Evolutionary conservation across 148 eudicot species (phyloP), one percentile per base, ranked within the genome.

Genomic region (Polygonum aviculare): DNA sequence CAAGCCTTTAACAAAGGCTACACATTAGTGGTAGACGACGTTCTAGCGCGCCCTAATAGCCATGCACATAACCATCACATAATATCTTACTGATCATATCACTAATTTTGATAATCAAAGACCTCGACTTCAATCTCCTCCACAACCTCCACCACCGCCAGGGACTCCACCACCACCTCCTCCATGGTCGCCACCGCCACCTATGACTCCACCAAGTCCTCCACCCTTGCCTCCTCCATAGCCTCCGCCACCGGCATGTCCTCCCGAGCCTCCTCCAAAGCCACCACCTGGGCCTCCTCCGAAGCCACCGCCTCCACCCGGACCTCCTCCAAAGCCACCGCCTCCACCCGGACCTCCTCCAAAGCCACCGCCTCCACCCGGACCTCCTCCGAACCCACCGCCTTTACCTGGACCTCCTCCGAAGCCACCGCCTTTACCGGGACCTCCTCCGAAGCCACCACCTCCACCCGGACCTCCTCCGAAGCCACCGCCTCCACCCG

Each of bases 61-160:
- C 41, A 67, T 67, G 72, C 72, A 67, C 44, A 67, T 67, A 67
- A 36, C 21, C 72, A 67, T 67, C n/a, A 7, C 21, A 15, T 35
- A 35, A 36, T 38, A 31, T 60, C 21, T 60, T 60, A 60, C 3
- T 26, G 8, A 26, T 67, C 44, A 67, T 16, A 67, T 67, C 19
- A 67, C 45, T 67, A 38, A 7, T 63, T 33, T 26, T 9, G 36
- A 22, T 60, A 16, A 63, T 31, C 41, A 63, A 63, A 35, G 14
- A 63, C 19, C 44, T 36, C 71, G 35, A 26, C 71, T 36, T 67
- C 72, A 67, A 36, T 36, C 72, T 67, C 31, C 55, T 11, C 55
- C 55, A 52, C n/a, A 18, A 18, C 8, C 19, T 54, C 60, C 60
- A 15, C 55, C 55, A 14, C 16, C 2, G 2, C 50, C 31, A 26